phyloP scores from a whole-genome alignment of 768 basidiomycete genomes.

The Mrakia hoshinonis region DNA sequence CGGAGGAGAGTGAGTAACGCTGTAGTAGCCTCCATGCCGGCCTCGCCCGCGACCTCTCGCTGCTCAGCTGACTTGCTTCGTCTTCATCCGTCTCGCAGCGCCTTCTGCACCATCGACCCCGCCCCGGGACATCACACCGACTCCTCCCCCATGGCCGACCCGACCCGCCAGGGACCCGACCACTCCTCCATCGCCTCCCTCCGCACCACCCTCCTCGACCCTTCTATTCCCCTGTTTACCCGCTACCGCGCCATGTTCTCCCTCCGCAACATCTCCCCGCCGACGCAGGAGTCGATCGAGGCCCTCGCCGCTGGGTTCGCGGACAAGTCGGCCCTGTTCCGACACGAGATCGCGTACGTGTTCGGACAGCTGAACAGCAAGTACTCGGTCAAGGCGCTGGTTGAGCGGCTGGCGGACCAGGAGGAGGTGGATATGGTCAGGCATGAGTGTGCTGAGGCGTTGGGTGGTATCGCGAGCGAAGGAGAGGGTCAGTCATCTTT shows the following conservation, averaged over 20 bases:
- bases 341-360: constrained; percentile 96
- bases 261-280: constrained; percentile 76
- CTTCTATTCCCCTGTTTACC: constrained; percentile 65
- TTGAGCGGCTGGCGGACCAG: constrained; percentile 62
- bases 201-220: constrained; percentile 57
- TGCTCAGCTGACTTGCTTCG: not conserved
- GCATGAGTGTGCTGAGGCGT: constrained; percentile 95
- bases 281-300: constrained; percentile 52
- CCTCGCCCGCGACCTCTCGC: not conserved
- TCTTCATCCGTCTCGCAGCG: constrained; percentile 42
- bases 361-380: constrained; percentile 90
- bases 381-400: constrained; percentile 74
- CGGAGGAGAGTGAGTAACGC: constrained; percentile 35
- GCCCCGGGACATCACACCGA: constrained; percentile 53
- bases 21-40: not conserved
- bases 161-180: constrained; percentile 37
- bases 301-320: constrained; percentile 84
- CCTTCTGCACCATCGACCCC: constrained; percentile 78
- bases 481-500: constrained; percentile 33
- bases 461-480: constrained; percentile 77
- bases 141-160: constrained; percentile 34
- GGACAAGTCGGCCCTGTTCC: constrained; percentile 86
- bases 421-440: constrained; percentile 91
- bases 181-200: constrained; percentile 50
- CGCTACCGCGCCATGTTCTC: constrained; percentile 98